These are phyloP conservation scores for Colletotrichum incanum DNA, from an alignment of 2,329 filamentous ascomycete species.

Conservation along the genomic window DNA sequence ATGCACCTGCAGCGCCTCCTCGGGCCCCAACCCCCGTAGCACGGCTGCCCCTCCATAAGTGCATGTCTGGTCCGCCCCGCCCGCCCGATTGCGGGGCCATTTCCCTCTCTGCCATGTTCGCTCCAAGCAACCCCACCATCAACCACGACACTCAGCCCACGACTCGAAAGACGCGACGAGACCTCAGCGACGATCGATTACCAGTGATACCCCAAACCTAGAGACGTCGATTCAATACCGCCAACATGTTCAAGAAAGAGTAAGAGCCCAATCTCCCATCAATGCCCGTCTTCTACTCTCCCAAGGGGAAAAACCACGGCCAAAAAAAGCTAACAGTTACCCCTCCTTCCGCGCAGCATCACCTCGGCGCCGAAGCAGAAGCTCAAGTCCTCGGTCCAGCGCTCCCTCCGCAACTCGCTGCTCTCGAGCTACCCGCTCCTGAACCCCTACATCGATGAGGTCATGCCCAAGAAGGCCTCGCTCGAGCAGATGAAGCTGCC, in stretches of 20 bases:
- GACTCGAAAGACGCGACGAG: constrained; percentile 38
- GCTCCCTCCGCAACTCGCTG: constrained; percentile 86
- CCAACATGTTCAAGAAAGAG: constrained; percentile 95
- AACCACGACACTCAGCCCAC: constrained; percentile 30
- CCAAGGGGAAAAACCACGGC: background rate
- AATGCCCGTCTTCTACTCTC: background rate
- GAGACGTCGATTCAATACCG: constrained; percentile 32
- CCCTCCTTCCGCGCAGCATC: constrained; percentile 68
- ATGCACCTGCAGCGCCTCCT: constrained; percentile 1
- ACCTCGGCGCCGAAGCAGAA: constrained; percentile 88
- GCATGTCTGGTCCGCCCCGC: constrained; percentile 48
- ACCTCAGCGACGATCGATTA: constrained; percentile 30
- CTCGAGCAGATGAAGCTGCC: constrained; percentile 93
- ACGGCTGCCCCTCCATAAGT: constrained; percentile 38
- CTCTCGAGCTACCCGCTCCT: constrained; percentile 89
- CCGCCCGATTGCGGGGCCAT: constrained; percentile 45
- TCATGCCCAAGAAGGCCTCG: constrained; percentile 95
- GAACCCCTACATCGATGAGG: constrained; percentile 89
- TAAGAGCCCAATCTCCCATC: constrained; percentile 57
- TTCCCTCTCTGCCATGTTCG: constrained; percentile 43
- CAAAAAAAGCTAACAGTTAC: constrained; percentile 45
- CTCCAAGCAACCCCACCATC: constrained; percentile 41
- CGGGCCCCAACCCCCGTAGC: background rate
- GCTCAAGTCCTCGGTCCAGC: constrained; percentile 96
- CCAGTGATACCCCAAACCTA: constrained; percentile 21